Conservation (phyloP, 805 yeast genomes). For the Cyberlindnera lachancei region DNA sequence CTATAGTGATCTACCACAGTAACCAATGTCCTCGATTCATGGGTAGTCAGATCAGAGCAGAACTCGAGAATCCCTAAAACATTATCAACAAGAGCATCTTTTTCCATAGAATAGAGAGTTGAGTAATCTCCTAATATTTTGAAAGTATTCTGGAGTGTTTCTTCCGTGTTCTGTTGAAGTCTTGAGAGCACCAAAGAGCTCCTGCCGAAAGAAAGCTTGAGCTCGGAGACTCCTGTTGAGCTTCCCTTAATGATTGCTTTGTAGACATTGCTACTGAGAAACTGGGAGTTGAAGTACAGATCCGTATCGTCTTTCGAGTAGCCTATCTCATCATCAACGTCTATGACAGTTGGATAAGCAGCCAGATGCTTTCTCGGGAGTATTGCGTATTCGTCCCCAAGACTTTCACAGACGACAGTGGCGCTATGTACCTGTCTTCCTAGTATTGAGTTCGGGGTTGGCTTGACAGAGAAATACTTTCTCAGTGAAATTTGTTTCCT, state of each 20-base stretch:
- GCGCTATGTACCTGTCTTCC: slow-evolving; percentile 15
- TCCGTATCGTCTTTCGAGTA: too few relatives aligned
- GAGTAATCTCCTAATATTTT: slow-evolving; percentile 4
- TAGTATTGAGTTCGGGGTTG: slow-evolving; percentile 7
- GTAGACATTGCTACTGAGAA: too few relatives aligned
- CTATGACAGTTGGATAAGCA: background rate
- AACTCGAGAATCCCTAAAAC: slow-evolving; percentile 10
- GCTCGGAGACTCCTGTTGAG: too few relatives aligned
- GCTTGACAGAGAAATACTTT: slow-evolving; percentile 5
- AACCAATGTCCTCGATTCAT: slow-evolving; percentile 11
- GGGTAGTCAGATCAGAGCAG: slow-evolving; percentile 6
- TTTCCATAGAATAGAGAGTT: slow-evolving; percentile 1
- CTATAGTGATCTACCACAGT: slow-evolving; percentile 15
- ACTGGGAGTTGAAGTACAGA: too few relatives aligned
- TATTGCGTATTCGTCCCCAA: slow-evolving; percentile 14
- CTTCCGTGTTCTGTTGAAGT: too few relatives aligned
- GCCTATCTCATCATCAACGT: slow-evolving; percentile 5
- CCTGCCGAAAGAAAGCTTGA: too few relatives aligned
- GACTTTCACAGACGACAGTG: slow-evolving; percentile 15
- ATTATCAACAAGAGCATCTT: slow-evolving; percentile 4
- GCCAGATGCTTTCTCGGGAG: slow-evolving; percentile 6
- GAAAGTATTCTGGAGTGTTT: slow-evolving; percentile 7
- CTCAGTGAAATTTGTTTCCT: too few relatives aligned
- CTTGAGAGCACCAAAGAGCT: too few relatives aligned
- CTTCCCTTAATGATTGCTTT: too few relatives aligned